Conservation (phyloP, 306 rosid species). For the Hippophae gyantsensis region DNA sequence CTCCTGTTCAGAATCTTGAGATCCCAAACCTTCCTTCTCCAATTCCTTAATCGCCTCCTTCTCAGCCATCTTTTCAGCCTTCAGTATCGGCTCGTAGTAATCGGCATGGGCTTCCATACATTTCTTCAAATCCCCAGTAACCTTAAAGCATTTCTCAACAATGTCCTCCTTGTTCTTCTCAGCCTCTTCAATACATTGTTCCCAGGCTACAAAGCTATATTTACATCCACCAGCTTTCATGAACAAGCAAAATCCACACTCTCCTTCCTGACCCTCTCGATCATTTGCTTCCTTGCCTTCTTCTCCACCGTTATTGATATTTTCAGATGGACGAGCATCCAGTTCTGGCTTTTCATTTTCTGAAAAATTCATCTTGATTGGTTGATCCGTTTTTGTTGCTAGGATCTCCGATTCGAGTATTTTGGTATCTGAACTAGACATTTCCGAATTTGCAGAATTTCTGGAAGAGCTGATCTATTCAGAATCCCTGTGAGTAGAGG, state of each 20-base stretch:
- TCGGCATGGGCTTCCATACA: slow-evolving; percentile 71
- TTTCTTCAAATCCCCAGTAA: slow-evolving; percentile 36
- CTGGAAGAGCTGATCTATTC: not conserved
- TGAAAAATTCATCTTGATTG: slow-evolving; percentile 3
- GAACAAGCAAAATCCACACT: slow-evolving; percentile 82
- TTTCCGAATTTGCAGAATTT: not conserved
- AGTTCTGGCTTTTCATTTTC: slow-evolving; percentile 7
- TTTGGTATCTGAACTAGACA: slow-evolving; percentile 25
- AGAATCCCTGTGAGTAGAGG: not conserved
- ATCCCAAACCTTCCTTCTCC: slow-evolving; percentile 25
- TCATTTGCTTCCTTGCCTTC: slow-evolving; percentile 7
- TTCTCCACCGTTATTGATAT: not conserved
- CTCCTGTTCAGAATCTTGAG: not conserved
- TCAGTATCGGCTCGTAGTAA: slow-evolving; percentile 60
- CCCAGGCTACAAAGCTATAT: slow-evolving; percentile 58
- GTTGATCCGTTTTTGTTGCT: slow-evolving; percentile 7
- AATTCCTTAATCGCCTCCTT: slow-evolving; percentile 41
- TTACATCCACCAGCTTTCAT: slow-evolving; percentile 84
- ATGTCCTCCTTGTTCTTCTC: slow-evolving; percentile 53
- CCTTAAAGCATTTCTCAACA: slow-evolving; percentile 51
- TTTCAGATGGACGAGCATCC: slow-evolving; percentile 1
- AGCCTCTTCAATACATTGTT: slow-evolving; percentile 56
- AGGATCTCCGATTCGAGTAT: slow-evolving; percentile 12
- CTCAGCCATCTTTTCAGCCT: slow-evolving; percentile 68
- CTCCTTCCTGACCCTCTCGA: slow-evolving; percentile 31